Evolutionary conservation across 176 grass and related monocot genomes (phyloP).

Genomic region (Otatea glauca): DNA sequence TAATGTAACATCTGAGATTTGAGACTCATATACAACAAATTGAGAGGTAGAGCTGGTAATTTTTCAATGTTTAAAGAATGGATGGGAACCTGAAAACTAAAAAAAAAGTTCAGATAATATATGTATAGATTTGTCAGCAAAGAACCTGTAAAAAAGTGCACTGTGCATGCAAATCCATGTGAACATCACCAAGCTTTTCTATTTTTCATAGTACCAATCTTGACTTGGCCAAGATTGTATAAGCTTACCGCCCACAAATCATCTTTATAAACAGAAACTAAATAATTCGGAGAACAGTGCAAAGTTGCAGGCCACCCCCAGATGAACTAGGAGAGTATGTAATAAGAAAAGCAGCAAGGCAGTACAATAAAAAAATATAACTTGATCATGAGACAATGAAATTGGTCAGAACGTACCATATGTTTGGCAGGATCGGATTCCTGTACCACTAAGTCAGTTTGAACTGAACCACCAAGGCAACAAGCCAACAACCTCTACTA

Average conservation of each 20-base stretch:
- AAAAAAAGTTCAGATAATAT: not conserved
- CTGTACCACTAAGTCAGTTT: conserved; percentile 4
- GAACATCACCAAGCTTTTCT: not conserved
- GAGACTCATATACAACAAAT: not conserved
- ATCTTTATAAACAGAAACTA: not conserved
- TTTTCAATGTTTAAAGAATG: not conserved
- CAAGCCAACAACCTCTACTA: not conserved
- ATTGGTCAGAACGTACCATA: not conserved
- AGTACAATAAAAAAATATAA: not conserved
- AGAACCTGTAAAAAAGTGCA: not conserved
- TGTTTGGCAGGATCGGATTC: not conserved
- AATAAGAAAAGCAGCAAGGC: not conserved
- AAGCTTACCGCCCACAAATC: not conserved
- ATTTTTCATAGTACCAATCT: not conserved
- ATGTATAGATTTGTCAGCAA: not conserved
- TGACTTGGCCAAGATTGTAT: not conserved
- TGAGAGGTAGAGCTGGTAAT: not conserved
- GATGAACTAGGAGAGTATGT: not conserved
- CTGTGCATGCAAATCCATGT: not conserved
- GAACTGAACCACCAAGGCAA: not conserved
- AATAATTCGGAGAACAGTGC: not conserved
- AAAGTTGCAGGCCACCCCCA: not conserved
- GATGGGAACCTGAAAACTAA: not conserved
- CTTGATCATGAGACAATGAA: not conserved
- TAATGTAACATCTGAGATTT: not conserved